These are phyloP conservation scores for Globisporangium apiculatum DNA, from an alignment of 352 stramenopile genomes.

Conservation along the genomic window DNA sequence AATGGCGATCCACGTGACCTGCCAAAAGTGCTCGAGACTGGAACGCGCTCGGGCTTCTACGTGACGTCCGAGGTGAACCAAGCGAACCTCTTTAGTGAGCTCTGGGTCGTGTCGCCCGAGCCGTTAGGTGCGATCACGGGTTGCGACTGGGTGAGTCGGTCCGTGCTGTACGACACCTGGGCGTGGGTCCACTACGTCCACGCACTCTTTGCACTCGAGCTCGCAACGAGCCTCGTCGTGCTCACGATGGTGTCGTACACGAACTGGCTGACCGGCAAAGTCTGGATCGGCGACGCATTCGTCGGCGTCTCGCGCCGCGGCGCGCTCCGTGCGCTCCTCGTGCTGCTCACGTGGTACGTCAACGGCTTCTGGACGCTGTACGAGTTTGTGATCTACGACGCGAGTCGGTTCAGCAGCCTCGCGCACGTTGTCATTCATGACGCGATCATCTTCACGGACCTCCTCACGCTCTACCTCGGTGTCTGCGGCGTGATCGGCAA, in stretches of 20 bases:
- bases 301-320: conserved; percentile 25
- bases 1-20: background rate
- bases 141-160: conserved; percentile 11
- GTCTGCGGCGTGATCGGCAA: conserved; percentile 17
- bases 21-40: conserved; percentile 15
- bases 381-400: conserved; percentile 19
- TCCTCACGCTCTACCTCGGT: conserved; percentile 31
- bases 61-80: conserved; percentile 36
- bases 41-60: conserved; percentile 29
- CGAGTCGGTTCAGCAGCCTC: conserved; percentile 15
- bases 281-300: conserved; percentile 40
- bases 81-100: conserved; percentile 30
- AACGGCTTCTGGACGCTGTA: conserved; percentile 31
- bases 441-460: conserved; percentile 19
- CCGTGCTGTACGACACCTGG: conserved; percentile 12
- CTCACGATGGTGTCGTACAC: conserved; percentile 24
- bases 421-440: conserved; percentile 21
- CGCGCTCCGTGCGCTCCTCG: conserved; percentile 23
- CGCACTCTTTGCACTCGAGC: conserved; percentile 20
- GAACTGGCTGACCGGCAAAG: conserved; percentile 17
- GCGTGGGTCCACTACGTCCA: conserved; percentile 23
- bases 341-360: conserved; percentile 22
- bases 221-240: conserved; percentile 21
- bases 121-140: conserved; percentile 14
- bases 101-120: conserved; percentile 20